Percentiles rank a stretch among this genome's conserved stretches.
These are phyloP conservation scores for Gleditsia sinensis DNA, from an alignment of 306 rosid species.

Conservation along the genomic window DNA sequence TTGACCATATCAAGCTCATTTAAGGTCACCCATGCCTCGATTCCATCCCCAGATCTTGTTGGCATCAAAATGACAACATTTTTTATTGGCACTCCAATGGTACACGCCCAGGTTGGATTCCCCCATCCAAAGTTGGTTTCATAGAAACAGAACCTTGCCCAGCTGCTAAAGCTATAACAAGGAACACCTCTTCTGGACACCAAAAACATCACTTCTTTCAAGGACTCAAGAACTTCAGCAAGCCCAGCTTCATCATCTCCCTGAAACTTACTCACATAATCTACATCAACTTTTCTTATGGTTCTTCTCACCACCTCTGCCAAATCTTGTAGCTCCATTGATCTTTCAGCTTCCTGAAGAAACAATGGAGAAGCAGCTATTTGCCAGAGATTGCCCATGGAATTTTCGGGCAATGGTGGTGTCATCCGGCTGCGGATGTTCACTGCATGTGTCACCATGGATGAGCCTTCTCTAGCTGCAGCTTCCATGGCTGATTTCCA, in stretches of 20 bases:
- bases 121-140: slow-evolving; percentile 55
- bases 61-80: slow-evolving; percentile 33
- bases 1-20: slow-evolving; percentile 37
- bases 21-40: slow-evolving; percentile 60
- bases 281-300: not conserved
- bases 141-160: slow-evolving; percentile 33
- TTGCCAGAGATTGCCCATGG: slow-evolving; percentile 19
- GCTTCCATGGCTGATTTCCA: slow-evolving; percentile 20
- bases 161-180: slow-evolving; percentile 25
- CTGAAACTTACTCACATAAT: not conserved
- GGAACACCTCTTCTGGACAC: not conserved
- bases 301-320: not conserved
- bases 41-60: slow-evolving; percentile 36
- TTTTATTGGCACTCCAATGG: slow-evolving; percentile 23
- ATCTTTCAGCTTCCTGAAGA: not conserved
- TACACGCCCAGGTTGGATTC: slow-evolving; percentile 44
- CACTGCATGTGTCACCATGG: slow-evolving; percentile 24
- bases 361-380: not conserved
- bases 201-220: not conserved
- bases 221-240: not conserved
- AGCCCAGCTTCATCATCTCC: not conserved
- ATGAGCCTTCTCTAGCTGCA: not conserved
- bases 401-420: not conserved
- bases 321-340: not conserved
- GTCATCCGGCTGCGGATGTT: slow-evolving; percentile 22